Percentiles rank a stretch among this genome's conserved stretches.
These are phyloP conservation scores for Chrysoporthe deuterocubensis DNA, from an alignment of 2,329 filamentous ascomycete species.

Conservation along the genomic window DNA sequence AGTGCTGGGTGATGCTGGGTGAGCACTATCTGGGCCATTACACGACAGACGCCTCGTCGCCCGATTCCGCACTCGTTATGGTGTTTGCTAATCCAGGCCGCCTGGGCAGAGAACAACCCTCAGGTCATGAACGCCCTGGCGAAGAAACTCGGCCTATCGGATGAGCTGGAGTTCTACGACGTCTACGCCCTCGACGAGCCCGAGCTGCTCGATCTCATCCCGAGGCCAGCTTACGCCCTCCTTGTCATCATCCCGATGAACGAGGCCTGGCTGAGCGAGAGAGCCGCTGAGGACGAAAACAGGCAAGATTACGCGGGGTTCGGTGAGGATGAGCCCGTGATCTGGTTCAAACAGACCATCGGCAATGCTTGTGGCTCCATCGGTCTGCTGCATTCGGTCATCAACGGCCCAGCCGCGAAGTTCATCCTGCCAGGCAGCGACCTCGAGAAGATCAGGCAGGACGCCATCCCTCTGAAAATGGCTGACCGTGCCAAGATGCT, in stretches of 20 bases:
- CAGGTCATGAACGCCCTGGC: constrained; percentile 77
- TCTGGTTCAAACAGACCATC: constrained; percentile 88
- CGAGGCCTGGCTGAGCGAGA: constrained; percentile 37
- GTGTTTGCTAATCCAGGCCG: constrained; percentile 10
- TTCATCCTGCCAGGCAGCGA: constrained; percentile 58
- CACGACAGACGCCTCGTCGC: constrained; percentile 10
- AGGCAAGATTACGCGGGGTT: constrained; percentile 51
- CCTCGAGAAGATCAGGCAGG: constrained; percentile 61
- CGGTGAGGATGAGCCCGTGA: constrained; percentile 62
- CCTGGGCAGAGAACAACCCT: constrained; percentile 63
- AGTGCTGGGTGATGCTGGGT: constrained; percentile 27
- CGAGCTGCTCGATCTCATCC: constrained; percentile 74
- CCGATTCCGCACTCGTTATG: not conserved
- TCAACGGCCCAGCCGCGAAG: constrained; percentile 66
- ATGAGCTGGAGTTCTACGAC: constrained; percentile 74
- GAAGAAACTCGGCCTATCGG: constrained; percentile 71
- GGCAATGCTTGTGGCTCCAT: constrained; percentile 82
- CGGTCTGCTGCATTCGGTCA: constrained; percentile 73
- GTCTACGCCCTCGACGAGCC: constrained; percentile 81
- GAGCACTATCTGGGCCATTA: constrained; percentile 9
- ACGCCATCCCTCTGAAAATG: constrained; percentile 67
- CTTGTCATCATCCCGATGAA: constrained; percentile 79
- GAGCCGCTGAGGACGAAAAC: constrained; percentile 60
- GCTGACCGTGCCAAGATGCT: constrained; percentile 67
- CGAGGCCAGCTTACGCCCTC: constrained; percentile 75